Conservation (phyloP, 2,329 filamentous ascomycete species). For the Didymella segeticola region DNA sequence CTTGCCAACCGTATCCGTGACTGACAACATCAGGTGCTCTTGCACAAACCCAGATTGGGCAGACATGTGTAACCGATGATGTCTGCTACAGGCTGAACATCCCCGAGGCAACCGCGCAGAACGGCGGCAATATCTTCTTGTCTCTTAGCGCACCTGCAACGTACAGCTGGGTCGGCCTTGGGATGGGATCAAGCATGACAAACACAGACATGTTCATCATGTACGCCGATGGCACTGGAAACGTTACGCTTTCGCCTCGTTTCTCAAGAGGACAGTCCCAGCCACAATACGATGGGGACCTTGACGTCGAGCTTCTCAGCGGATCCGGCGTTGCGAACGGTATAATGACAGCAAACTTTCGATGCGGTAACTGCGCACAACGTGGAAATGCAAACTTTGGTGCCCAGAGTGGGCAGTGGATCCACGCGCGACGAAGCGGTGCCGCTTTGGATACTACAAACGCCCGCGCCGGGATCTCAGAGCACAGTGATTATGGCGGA, state of each 20-base stretch:
- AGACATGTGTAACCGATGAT: conserved; percentile 13
- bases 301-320: conserved; percentile 60
- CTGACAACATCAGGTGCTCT: conserved; percentile 1
- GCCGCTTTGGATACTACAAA: conserved; percentile 52
- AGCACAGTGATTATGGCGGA: conserved; percentile 5
- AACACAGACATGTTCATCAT: conserved; percentile 68
- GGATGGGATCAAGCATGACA: conserved; percentile 62
- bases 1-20: background rate
- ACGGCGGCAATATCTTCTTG: conserved; percentile 63
- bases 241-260: conserved; percentile 68
- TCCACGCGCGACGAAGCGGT: conserved; percentile 55
- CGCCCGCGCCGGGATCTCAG: conserved; percentile 17
- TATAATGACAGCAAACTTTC: conserved; percentile 67
- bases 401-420: conserved; percentile 52
- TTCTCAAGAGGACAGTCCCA: conserved; percentile 55
- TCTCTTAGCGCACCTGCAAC: conserved; percentile 63
- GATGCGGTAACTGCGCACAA: conserved; percentile 53
- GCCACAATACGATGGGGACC: conserved; percentile 56
- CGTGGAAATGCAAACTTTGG: conserved; percentile 56
- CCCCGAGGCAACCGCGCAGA: conserved; percentile 57
- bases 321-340: conserved; percentile 63
- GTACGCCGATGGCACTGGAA: conserved; percentile 59
- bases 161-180: conserved; percentile 65
- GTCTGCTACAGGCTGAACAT: conserved; percentile 65
- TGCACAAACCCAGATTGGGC: conserved; percentile 15